These are phyloP conservation scores for Picea abies DNA, from an alignment of 83 land plant species.

Conservation along the genomic window DNA sequence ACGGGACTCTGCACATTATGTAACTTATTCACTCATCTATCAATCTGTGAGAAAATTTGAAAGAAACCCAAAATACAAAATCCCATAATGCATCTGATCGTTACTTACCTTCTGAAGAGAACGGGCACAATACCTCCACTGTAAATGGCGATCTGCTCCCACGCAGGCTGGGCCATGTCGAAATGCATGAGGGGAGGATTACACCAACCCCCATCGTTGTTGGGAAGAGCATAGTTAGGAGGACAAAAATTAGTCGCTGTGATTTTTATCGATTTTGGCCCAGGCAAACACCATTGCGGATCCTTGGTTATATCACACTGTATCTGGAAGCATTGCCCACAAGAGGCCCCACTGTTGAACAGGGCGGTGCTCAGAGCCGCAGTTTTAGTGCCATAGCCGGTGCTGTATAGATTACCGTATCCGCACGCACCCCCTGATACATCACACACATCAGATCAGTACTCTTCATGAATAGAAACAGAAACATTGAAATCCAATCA, in stretches of 20 bases:
- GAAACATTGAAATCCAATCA: too few species aligned
- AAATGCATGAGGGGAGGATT: conserved; percentile 14
- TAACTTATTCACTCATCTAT: neutral
- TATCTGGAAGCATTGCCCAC: conserved; percentile 23
- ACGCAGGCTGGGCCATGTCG: conserved; percentile 32
- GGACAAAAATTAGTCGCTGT: neutral
- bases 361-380: conserved; percentile 27
- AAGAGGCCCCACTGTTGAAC: conserved; percentile 19
- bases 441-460: too few species aligned
- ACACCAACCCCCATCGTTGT: neutral
- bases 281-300: neutral
- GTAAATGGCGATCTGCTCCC: conserved; percentile 20
- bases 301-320: conserved; percentile 18
- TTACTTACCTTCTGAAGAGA: conserved; percentile 17
- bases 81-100: neutral
- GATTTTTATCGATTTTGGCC: neutral
- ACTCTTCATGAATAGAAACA: too few species aligned
- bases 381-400: conserved; percentile 18
- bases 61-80: neutral
- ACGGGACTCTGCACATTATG: conserved; percentile 27
- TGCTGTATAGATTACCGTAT: conserved; percentile 21
- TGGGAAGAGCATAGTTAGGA: neutral
- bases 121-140: conserved; percentile 28
- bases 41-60: neutral
- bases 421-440: conserved; percentile 9